Evolutionary conservation across 495 filamentous ascomycete genomes (phyloP), one percentile per base, ranked within the genome.

Genomic region (Penicillium simplicissimum): DNA sequence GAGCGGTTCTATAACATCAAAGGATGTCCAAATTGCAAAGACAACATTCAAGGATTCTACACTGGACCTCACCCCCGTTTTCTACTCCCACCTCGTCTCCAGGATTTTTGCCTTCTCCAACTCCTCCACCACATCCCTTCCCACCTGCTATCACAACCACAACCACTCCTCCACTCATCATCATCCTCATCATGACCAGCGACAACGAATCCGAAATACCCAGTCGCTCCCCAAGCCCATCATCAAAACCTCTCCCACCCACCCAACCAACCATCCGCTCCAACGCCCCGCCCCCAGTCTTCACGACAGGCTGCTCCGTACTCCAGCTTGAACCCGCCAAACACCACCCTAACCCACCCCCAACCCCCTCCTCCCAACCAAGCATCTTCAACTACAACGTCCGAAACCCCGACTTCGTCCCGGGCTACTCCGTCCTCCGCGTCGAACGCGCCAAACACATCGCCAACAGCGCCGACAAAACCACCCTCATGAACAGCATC

Each of bases 401-500:
- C n/a, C n/a, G 4, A 37, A 34, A 25, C 21, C 38, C 38, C 21
- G 14, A 31, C 14, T 55, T 31, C 19, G 28, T 17, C 49, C 47
- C 31, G 36, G 57, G 2, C 55, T 42, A 31, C 19, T 63, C 55
- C 0, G 47, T 51, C 6, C 57, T 63, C 11, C 69, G 69, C 40
- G 65, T 75, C 3, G 48, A 52, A 52, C 48, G 31, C 31, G 48
- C 23, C 48, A 52, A 19, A n/a, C 4, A n/a, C 48, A n/a, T 34
- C 4, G 3, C 13, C 48, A n/a, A n/a, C 31, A 45, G 66, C 2
- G 0, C 23, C 33, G 17, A 38, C 0, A 75, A 76, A 59, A 60
- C 47, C 10, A 19, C 56, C 17, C 61, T 74, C 11, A 51, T 79
- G 28, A 11, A 56, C 11, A 70, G 71, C 14, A 69, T 77, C 62